Evolutionary conservation across 352 stramenopile genomes (phyloP), one percentile per base, ranked within the genome.

Genomic region (Phytophthora nicotianae): DNA sequence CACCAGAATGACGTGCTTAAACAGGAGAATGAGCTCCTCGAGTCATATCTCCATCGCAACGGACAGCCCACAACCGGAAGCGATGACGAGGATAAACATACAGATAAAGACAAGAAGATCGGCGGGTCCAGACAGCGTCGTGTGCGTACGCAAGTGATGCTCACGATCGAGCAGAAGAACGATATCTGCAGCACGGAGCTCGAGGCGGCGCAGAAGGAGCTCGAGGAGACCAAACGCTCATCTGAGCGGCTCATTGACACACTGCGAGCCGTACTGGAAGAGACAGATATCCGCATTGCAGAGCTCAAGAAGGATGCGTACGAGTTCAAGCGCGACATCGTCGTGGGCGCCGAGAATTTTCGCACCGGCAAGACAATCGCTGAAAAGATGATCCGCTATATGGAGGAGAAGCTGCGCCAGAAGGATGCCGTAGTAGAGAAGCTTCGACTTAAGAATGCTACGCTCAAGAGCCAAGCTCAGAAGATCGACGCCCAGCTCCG

Each of bases 241-340:
- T 96, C 84, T 21, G 91, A 97, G 63, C 86, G 96, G 43, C 77
- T 98, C n/a, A 96, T 98, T 38, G 94, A 98, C 72, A 98, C 92
- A 21, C 74, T 98, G 17, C 87, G 86, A 4, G 91, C 91, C 0
- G 91, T 98, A 32, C 73, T 98, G 10, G 91, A 98, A 52, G 91
- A 98, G 72, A 97, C 93, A 13, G 92, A 98, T 51, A 95, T 98
- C 24, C 86, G 94, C 57, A 98, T 98, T 49, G 76, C 87, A 6
- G 94, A 98, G 70, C 78, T 98, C 50, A 98, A 98, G 81, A 97
- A 97, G 66, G 94, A 98, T 48, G 91, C 90, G 57, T 98, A 98
- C 70, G 94, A 98, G 69, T 98, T 98, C 74, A 98, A 98, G 65
- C 79, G 91, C 26, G 93, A 98, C 57, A 97, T 98, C 37, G 91